Base-by-base conservation (phyloP, 2,329 filamentous ascomycete genomes). In the Nemania diffusa region DNA sequence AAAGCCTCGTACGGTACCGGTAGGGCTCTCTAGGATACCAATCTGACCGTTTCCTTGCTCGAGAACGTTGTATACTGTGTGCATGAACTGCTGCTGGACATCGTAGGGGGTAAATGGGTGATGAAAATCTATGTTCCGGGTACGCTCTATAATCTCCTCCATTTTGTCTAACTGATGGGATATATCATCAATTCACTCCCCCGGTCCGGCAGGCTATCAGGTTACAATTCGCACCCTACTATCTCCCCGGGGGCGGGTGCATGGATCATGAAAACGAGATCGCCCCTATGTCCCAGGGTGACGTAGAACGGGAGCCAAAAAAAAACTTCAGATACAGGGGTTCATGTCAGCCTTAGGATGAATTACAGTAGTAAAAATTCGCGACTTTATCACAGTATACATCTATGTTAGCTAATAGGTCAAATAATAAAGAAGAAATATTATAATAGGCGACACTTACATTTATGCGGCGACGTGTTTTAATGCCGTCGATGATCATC, bases 11-110 rank as follows among this genome's bases (percentile, higher is more conserved):
- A 86, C 85, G 69, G 88, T 91, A 78, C 94, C 94, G 48, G 94
- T 97, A n/a, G 94, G 94, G 52, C 93, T 97, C 77, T 97, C 94
- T 52, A 97, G 90, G 50, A 97, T 94, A 32, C 92, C 94, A 53
- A 97, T 85, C 75, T 94, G 92, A 8, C 92, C 91, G 48, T 91
- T 79, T 4, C 87, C 87, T 26, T 75, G 75, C 72, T 97, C 90
- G 27, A 97, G 87, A 67, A 93, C 92, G 57, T 88, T 81, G 76
- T 97, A 97, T 5, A 96, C 85, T 0, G 91, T 87, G 72, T 85
- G 89, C 94, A 97, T 97, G 76, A 97, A 97, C 72, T 95, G 84
- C 51, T 91, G 84, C 75, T 97, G 94, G 50, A 97, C 96, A 59
- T 92, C 87, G 78, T 97, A 97, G 0, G 94, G 94, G 32, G 89